These are phyloP conservation scores for Pseudisothecium myosuroides DNA, from an alignment of 225 moss, liverwort and hornwort genomes.

Conservation along the genomic window DNA sequence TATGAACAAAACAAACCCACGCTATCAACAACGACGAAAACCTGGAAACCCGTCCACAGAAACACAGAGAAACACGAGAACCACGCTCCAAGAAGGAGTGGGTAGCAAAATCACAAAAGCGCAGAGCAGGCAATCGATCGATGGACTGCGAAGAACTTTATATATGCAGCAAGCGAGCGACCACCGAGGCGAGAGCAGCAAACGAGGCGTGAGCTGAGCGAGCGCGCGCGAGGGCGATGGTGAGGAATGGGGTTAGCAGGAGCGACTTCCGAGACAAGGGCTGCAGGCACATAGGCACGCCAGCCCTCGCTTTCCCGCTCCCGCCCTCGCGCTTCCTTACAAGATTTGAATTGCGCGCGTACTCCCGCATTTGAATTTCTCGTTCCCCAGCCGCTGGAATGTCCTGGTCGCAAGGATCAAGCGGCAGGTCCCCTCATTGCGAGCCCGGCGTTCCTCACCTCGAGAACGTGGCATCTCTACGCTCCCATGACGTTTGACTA, in stretches of 20 bases:
- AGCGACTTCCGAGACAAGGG: neutral
- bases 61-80: neutral
- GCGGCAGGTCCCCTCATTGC: neutral
- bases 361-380: neutral
- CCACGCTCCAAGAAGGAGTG: neutral
- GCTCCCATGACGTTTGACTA: neutral
- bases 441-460: neutral
- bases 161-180: neutral
- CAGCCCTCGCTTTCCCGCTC: constrained; percentile 3
- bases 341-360: constrained; percentile 9
- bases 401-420: neutral
- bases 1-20: neutral
- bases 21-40: neutral
- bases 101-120: neutral
- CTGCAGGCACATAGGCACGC: neutral
- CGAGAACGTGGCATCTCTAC: neutral
- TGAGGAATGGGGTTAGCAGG: neutral
- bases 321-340: neutral
- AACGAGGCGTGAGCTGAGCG: neutral
- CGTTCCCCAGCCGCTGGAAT: neutral
- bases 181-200: neutral
- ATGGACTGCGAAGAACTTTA: neutral
- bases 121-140: neutral
- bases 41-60: neutral
- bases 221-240: neutral